A percentile compares a stretch with the other conserved stretches of the same genome.
Evolutionary conservation across 2,329 filamentous ascomycete genomes (phyloP).

Genomic region (Aspergillus aculeatus): DNA sequence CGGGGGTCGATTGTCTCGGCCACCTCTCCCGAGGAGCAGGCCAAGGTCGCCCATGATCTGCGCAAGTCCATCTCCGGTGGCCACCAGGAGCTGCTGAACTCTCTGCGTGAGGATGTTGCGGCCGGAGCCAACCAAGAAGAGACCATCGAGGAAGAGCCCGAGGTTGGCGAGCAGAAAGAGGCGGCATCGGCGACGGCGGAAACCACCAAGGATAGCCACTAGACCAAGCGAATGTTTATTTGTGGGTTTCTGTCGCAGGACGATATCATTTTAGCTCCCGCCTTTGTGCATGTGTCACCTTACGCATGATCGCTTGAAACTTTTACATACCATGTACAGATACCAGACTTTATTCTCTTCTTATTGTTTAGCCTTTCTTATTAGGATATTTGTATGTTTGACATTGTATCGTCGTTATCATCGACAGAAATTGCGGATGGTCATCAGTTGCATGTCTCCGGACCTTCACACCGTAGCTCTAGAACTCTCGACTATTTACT

Average conservation of each 20-base stretch:
- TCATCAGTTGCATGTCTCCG: neutral
- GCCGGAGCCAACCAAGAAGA: constrained; percentile 23
- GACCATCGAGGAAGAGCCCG: constrained; percentile 25
- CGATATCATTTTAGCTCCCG: too few species aligned
- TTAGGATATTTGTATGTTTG: constrained; percentile 4
- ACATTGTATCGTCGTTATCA: neutral
- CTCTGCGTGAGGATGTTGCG: constrained; percentile 31
- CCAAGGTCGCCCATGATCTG: constrained; percentile 38
- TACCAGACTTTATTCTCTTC: constrained; percentile 12
- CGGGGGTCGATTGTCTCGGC: constrained; percentile 38
- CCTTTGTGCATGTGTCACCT: neutral
- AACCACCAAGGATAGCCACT: neutral
- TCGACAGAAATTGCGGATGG: neutral
- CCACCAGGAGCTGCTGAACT: constrained; percentile 25
- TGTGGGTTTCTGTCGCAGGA: neutral
- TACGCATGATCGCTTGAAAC: constrained; percentile 1
- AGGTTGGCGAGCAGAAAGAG: constrained; percentile 8
- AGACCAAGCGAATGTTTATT: neutral
- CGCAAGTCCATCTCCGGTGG: constrained; percentile 38
- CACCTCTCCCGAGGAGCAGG: constrained; percentile 33
- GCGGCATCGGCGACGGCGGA: neutral
- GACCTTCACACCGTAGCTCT: neutral
- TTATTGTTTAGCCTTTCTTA: constrained; percentile 3
- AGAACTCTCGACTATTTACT: neutral
- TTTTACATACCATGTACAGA: constrained; percentile 15